These are phyloP conservation scores for Gaeumannomyces sp. DNA, from an alignment of 2,329 filamentous ascomycete species.

Conservation along the genomic window DNA sequence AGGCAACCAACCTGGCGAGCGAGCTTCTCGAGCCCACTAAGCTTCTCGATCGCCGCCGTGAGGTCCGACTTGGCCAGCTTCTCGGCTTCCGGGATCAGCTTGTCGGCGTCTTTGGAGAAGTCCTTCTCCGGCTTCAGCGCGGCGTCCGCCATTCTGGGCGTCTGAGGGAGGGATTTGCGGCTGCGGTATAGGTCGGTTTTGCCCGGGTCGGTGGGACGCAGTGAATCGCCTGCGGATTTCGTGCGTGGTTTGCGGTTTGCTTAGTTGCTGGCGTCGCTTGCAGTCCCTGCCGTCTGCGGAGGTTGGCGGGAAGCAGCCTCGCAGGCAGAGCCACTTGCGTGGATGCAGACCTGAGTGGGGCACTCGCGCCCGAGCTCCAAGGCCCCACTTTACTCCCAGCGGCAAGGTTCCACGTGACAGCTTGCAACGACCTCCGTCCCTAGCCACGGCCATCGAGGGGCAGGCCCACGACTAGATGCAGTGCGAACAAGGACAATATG, in stretches of 20 bases:
- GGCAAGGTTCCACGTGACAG: background rate
- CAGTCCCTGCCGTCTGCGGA: background rate
- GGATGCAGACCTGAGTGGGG: background rate
- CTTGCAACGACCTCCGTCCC: background rate
- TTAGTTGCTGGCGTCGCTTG: background rate
- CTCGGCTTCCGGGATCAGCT: constrained; percentile 84
- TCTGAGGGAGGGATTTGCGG: background rate
- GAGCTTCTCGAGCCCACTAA: constrained; percentile 88
- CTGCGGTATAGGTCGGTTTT: background rate
- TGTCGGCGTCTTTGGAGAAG: constrained; percentile 93
- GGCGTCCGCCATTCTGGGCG: constrained; percentile 68
- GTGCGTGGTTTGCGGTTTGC: background rate
- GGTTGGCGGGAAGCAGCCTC: constrained; percentile 1
- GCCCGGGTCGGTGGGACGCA: background rate
- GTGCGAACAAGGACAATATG: no score
- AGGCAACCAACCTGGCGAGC: constrained; percentile 70
- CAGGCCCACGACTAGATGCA: no score
- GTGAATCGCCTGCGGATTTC: background rate
- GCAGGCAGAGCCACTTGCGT: background rate
- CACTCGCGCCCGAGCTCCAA: background rate
- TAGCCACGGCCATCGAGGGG: no score
- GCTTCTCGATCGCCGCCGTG: constrained; percentile 86
- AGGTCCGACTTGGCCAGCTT: constrained; percentile 80
- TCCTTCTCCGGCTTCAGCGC: constrained; percentile 94
- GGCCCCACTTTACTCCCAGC: background rate